Percentiles rank a stretch among this genome's conserved stretches.
These are phyloP conservation scores for Abelmoschus esculentus DNA, from an alignment of 345 rosid species.

Conservation along the genomic window DNA sequence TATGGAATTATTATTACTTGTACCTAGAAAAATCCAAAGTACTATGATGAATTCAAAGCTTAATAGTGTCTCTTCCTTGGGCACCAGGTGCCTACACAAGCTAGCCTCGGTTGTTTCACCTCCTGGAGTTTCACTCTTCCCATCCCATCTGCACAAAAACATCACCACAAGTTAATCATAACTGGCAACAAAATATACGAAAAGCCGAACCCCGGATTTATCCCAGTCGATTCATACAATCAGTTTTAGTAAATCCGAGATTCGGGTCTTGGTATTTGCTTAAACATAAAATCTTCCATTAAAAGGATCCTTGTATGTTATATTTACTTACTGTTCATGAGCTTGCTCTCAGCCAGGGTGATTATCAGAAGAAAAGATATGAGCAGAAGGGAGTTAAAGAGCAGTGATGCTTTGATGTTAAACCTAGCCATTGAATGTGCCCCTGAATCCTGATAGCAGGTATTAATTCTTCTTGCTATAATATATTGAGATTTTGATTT, in stretches of 20 bases:
- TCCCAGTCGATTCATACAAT: not conserved
- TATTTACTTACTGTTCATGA: not conserved
- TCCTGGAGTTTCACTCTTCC: not conserved
- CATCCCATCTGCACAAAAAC: not conserved
- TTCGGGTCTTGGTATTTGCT: no score
- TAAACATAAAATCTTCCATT: not conserved
- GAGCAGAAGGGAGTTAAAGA: not conserved
- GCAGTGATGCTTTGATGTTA: not conserved
- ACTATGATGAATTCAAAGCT: not conserved
- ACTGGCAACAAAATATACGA: not conserved
- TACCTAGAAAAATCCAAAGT: no score
- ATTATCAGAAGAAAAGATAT: slow-evolving; percentile 2
- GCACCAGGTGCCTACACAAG: not conserved
- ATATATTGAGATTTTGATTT: not conserved
- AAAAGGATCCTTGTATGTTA: not conserved
- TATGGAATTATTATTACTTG: not conserved
- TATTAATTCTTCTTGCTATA: no score
- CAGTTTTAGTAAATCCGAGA: not conserved
- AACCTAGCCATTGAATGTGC: not conserved
- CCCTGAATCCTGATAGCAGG: no score
- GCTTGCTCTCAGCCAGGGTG: slow-evolving; percentile 8
- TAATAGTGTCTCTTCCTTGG: not conserved
- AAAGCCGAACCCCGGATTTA: not conserved
- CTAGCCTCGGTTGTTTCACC: not conserved
- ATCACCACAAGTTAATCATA: not conserved